Evolutionary conservation across 345 rosid species (phyloP), one percentile per base, ranked within the genome.

Genomic region (Acer campestre): DNA sequence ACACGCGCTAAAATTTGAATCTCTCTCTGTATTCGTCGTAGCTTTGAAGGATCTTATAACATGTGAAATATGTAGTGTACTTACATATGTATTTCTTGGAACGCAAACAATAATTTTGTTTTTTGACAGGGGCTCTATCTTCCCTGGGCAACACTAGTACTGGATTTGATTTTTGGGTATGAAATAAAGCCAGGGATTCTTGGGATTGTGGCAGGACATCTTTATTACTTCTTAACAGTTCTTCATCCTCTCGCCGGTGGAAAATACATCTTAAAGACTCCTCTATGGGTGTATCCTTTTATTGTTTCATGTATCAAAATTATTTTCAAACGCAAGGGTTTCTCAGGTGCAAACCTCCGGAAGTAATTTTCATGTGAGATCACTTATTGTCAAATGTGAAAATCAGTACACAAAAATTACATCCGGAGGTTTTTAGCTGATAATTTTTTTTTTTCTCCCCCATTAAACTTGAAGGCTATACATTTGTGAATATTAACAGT

Each of bases 231-330:
- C 77, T 70, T 91, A 4, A 91, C 94, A 2, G 94, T 88, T 13
- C 90, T 91, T 75, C 86, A 91, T 80, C 94, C 92, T 65, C 94
- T 91, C 29, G 83, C 91, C 10, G 88, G 90, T 63, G 92, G 92
- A 10, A 85, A 76, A 16, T 77, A 71, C 81, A 29, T 84, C 13
- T 61, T 88, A 73, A 89, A 86, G 86, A 89, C 94, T 51, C 94
- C 94, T 46, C 75, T 82, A 29, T 91, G 87, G 88, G 90, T 89
- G 91, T 89, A 90, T 90, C 94, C 92, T 90, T 31, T 35, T 35
- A 35, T 35, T 5, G 38, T 35, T 35, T 35, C 38, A 35, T 35
- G 38, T 35, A 0, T 35, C 38, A 35, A 35, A 35, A 35, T 4
- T 35, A 35, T 35, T 35, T 35, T 35, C 38, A 35, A 35, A 35